Evolutionary conservation across 768 basidiomycete genomes (phyloP), one percentile per base, ranked within the genome.

Genomic region (Chalciporus pseudorubinellus): DNA sequence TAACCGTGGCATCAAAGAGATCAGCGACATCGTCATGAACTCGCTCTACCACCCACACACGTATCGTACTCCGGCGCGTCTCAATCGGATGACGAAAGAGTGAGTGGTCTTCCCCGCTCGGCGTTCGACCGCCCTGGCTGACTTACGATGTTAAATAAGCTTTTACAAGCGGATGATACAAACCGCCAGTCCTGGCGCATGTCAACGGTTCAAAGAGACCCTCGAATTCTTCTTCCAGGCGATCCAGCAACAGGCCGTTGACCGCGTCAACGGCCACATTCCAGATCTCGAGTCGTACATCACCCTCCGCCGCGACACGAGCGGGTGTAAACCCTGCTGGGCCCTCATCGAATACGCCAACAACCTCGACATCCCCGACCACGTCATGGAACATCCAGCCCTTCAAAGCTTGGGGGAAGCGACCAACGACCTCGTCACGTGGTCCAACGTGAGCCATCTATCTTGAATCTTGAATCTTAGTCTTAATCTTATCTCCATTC

Each of bases 201-300:
- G 85, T 61, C 81, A 78, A 57, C 85, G 89, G 28, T 91, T 92
- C 73, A 82, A 83, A 60, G 83, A 88, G 64, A 87, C 86, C 28
- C 79, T 88, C 69, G 84, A 87, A 54, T 79, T 85, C 64, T 92
- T 88, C 75, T 89, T 92, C 73, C 81, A 85, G 64, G 88, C 87
- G 48, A 79, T 90, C 50, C 79, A 80, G 19, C 79, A 85, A 66
- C 88, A 92, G 68, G 86, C 88, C 44, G 63, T 68, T 52, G 85
- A 87, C 70, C 85, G 87, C 51, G 71, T 73, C 44, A 70, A 72
- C 33, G 81, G 77, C 34, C 69, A 76, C 40, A 79, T 90, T 56
- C 89, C 88, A 45, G 86, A 87, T 72, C 79, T 92, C 39, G 86
- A 91, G 57, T 84, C 87, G 2, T 92, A 90, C 68, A 86, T 92